Evolutionary conservation across 2,329 filamentous ascomycete species (phyloP), one percentile per base, ranked within the genome.

Genomic region (Madurella fahalii): DNA sequence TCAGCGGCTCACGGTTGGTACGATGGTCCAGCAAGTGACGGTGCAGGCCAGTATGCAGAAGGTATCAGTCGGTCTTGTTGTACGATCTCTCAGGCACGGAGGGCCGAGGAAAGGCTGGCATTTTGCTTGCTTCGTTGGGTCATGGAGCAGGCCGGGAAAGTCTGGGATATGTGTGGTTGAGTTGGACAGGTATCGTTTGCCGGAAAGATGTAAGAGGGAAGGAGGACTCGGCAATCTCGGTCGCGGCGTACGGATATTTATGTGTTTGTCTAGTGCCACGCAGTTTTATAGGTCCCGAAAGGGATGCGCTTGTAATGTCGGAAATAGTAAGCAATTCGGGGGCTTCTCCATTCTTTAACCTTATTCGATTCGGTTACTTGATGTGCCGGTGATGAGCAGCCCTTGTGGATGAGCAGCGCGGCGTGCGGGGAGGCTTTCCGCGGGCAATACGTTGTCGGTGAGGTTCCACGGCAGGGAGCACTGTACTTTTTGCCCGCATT

Each of bases 11-110:
- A 64, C 63, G 0, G 77, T 76, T 5, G 76, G 76, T 11, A 79
- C 74, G 57, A 79, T 78, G 1, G 74, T 71, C 76, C 75, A 78
- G 63, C 76, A 79, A 58, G 79, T 75, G 34, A 77, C 74, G 17
- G 70, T 75, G 63, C 76, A 78, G n/a, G 77, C 69, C 8, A 79
- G 68, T 45, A 79, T 71, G 63, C 78, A 78, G 43, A 76, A 66
- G 0, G 77, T 79, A 61, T 80, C 77, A n/a, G 67, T 80, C 77
- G n/a, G 67, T 77, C 56, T 75, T 73, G 64, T 77, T 73, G 65
- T 77, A 80, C 47, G 72, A 25, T 70, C 50, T 77, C 74, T 76
- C 77, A 80, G 17, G 74, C 76, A 40, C 71, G 58, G 40, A 73
- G 61, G n/a, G 74, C 67, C 9, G 68, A 63, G n/a, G 68, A 68